These are phyloP conservation scores for Calonectria pseudoturangicola DNA, from an alignment of 2,329 filamentous ascomycete species.

Conservation along the genomic window DNA sequence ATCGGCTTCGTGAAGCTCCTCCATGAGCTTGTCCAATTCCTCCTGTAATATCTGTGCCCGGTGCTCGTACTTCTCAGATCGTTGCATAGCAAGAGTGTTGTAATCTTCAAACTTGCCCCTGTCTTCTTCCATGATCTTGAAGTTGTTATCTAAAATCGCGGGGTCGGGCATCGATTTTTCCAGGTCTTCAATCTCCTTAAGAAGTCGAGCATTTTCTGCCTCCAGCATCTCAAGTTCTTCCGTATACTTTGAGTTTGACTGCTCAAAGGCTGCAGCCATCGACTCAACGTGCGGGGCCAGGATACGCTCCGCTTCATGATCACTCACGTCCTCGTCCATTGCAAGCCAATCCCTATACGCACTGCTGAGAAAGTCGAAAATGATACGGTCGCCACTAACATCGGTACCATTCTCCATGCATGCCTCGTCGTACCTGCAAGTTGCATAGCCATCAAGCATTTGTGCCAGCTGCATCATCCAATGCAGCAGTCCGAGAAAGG, in stretches of 20 bases:
- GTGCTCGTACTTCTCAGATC: conserved; percentile 91
- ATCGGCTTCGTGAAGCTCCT: conserved; percentile 86
- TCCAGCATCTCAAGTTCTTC: conserved; percentile 91
- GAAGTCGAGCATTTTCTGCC: conserved; percentile 86
- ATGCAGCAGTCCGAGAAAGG: conserved; percentile 93
- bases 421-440: conserved; percentile 90
- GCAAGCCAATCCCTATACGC: conserved; percentile 96
- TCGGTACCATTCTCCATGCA: conserved; percentile 92
- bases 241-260: conserved; percentile 87
- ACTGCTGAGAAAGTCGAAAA: conserved; percentile 92
- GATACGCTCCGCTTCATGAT: conserved; percentile 87
- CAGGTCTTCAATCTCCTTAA: conserved; percentile 91
- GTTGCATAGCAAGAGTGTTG: conserved; percentile 87
- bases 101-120: conserved; percentile 97
- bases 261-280: conserved; percentile 93
- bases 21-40: conserved; percentile 86
- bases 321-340: conserved; percentile 91
- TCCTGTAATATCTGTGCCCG: conserved; percentile 89
- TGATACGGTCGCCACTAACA: conserved; percentile 91
- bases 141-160: conserved; percentile 89
- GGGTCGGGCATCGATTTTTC: conserved; percentile 91
- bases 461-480: conserved; percentile 99
- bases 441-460: conserved; percentile 90
- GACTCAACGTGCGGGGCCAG: conserved; percentile 88
- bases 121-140: conserved; percentile 95